Evolutionary conservation across 2,329 filamentous ascomycete genomes (phyloP).

Genomic region (Hymenoscyphus fraxineus): DNA sequence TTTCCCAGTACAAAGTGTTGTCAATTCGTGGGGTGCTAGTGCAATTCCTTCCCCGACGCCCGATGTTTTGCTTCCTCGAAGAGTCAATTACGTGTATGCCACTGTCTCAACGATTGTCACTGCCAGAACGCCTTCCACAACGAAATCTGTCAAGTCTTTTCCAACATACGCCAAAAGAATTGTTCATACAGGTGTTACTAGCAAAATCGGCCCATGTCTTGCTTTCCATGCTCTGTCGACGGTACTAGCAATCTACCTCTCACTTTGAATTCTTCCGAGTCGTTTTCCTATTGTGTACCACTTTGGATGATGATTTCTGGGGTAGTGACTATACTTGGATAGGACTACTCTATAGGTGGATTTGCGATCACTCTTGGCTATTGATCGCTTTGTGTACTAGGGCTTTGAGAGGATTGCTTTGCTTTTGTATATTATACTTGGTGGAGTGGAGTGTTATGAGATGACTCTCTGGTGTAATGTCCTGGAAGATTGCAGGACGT

Average conservation of each 20-base stretch:
- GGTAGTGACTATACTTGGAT: neutral
- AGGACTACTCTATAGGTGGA: neutral
- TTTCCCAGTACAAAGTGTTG: conserved; percentile 15
- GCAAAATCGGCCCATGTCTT: neutral
- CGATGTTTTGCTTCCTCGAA: neutral
- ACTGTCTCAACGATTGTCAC: neutral
- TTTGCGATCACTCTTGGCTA: neutral
- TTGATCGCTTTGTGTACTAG: neutral
- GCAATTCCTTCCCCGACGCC: conserved; percentile 9
- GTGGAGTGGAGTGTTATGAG: neutral
- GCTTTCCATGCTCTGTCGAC: neutral
- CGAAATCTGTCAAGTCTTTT: neutral
- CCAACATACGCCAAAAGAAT: neutral
- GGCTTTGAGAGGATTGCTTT: neutral
- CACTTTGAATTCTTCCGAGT: neutral
- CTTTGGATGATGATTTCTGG: neutral
- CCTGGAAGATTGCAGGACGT: neutral
- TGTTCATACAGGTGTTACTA: neutral
- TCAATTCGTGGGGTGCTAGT: conserved; percentile 15
- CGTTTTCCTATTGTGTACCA: neutral
- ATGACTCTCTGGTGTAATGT: neutral
- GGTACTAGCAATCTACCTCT: neutral
- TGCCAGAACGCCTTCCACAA: neutral
- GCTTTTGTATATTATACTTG: neutral
- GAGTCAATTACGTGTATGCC: neutral